These are phyloP conservation scores for Blastomyces silverae DNA, from an alignment of 2,329 filamentous ascomycete species.

Conservation along the genomic window DNA sequence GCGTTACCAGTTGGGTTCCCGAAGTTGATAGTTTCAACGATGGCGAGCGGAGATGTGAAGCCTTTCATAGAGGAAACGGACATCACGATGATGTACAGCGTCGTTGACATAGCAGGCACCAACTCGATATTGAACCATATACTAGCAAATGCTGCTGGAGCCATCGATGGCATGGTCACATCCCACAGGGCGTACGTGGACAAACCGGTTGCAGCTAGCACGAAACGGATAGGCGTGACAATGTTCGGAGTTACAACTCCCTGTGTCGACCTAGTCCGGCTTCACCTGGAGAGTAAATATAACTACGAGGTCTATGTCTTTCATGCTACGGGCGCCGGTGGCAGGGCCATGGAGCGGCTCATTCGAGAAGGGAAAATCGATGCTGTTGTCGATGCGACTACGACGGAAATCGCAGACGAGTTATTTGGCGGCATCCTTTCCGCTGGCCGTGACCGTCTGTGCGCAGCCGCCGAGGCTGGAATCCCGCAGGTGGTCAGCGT, in stretches of 20 bases:
- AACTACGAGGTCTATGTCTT: slow-evolving; percentile 14
- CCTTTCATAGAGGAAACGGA: slow-evolving; percentile 62
- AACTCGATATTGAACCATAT: slow-evolving; percentile 55
- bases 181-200: slow-evolving; percentile 34
- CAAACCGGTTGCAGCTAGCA: slow-evolving; percentile 22
- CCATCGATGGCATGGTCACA: slow-evolving; percentile 53
- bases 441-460: slow-evolving; percentile 52
- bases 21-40: slow-evolving; percentile 63
- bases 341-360: slow-evolving; percentile 61
- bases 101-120: slow-evolving; percentile 62
- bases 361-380: slow-evolving; percentile 53
- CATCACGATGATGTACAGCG: slow-evolving; percentile 63
- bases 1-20: slow-evolving; percentile 59
- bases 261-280: slow-evolving; percentile 51
- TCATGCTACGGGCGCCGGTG: slow-evolving; percentile 45
- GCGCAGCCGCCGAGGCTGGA: slow-evolving; percentile 50
- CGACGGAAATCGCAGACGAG: slow-evolving; percentile 60
- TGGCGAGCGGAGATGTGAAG: slow-evolving; percentile 59
- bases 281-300: slow-evolving; percentile 35
- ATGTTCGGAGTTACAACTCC: slow-evolving; percentile 73
- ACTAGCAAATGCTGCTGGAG: slow-evolving; percentile 56
- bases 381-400: slow-evolving; percentile 64
- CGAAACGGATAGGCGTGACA: slow-evolving; percentile 55
- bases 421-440: slow-evolving; percentile 58
- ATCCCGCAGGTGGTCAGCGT: slow-evolving; percentile 54